Conservation (phyloP, 441 rosid species). For the Populus tomentosa region DNA sequence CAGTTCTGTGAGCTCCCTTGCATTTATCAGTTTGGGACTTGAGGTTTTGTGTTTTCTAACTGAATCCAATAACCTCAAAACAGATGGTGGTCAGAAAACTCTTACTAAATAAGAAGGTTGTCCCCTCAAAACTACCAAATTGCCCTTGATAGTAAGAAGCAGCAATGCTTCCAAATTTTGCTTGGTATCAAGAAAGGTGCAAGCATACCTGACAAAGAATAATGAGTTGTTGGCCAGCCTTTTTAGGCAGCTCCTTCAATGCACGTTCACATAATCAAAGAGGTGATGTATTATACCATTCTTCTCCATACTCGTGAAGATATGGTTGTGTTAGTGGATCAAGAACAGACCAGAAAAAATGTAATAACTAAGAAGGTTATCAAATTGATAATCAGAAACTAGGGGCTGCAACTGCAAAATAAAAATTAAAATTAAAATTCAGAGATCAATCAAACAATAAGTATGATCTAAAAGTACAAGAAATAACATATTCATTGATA, state of each 20-base stretch:
- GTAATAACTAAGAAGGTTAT: slow-evolving; percentile 77
- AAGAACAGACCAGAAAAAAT: slow-evolving; percentile 79
- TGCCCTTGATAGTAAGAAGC: background rate
- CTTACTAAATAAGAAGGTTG: background rate
- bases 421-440: slow-evolving; percentile 4
- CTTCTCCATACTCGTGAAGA: slow-evolving; percentile 88
- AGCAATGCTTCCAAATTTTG: background rate
- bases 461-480: background rate
- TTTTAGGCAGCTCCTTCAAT: slow-evolving; percentile 64
- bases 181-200: background rate
- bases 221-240: slow-evolving; percentile 69
- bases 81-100: background rate
- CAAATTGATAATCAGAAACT: slow-evolving; percentile 81
- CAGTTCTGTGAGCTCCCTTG: background rate
- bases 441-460: background rate
- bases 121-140: background rate
- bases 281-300: slow-evolving; percentile 82
- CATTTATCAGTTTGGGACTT: background rate
- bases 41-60: background rate
- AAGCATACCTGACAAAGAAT: slow-evolving; percentile 77
- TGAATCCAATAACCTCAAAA: background rate
- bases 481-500: background rate
- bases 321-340: slow-evolving; percentile 77
- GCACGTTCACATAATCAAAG: slow-evolving; percentile 73
- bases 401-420: slow-evolving; percentile 67